A percentile compares a stretch with the other conserved stretches of the same genome.
phyloP scores from a whole-genome alignment of 371 early-diverging fungal genomes.

The Capillidium heterosporum region DNA sequence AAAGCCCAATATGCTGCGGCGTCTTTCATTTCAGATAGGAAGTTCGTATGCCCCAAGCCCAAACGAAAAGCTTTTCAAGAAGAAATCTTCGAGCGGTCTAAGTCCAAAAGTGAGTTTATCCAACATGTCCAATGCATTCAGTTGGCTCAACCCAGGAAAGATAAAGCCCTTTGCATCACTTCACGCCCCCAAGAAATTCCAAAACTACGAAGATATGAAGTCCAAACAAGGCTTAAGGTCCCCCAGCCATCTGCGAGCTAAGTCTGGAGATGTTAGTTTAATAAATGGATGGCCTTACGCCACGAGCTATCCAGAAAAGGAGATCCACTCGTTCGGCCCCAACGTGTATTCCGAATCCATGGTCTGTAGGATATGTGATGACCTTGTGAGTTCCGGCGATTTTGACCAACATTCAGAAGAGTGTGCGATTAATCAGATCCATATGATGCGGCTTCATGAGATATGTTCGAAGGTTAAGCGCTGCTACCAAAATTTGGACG shows the following conservation, averaged over 20 bases:
- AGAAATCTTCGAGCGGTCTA: too few relatives aligned
- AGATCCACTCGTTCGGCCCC: not conserved
- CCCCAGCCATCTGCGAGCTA: not conserved
- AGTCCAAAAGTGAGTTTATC: too few relatives aligned
- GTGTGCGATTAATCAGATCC: slow-evolving; percentile 39
- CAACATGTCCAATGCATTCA: too few relatives aligned
- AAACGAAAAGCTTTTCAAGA: too few relatives aligned
- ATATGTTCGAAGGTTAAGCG: slow-evolving; percentile 25
- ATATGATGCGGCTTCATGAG: slow-evolving; percentile 30
- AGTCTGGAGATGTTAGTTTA: not conserved
- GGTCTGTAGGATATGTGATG: slow-evolving; percentile 53
- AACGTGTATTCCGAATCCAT: slow-evolving; percentile 11
- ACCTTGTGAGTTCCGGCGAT: slow-evolving; percentile 19
- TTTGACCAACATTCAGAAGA: slow-evolving; percentile 35
- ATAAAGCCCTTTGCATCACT: too few relatives aligned
- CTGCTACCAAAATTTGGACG: slow-evolving; percentile 14
- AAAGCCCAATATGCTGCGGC: not conserved
- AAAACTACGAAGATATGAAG: too few relatives aligned
- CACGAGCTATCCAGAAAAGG: not conserved
- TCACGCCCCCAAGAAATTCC: too few relatives aligned
- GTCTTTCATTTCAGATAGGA: not conserved
- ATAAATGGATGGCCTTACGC: slow-evolving; percentile 2
- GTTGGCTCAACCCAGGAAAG: too few relatives aligned
- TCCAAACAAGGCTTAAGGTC: too few relatives aligned
- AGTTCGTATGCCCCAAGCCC: too few relatives aligned